Base-by-base conservation (phyloP, 1,284 basidiomycete species). In the Pseudozyma sp. region DNA sequence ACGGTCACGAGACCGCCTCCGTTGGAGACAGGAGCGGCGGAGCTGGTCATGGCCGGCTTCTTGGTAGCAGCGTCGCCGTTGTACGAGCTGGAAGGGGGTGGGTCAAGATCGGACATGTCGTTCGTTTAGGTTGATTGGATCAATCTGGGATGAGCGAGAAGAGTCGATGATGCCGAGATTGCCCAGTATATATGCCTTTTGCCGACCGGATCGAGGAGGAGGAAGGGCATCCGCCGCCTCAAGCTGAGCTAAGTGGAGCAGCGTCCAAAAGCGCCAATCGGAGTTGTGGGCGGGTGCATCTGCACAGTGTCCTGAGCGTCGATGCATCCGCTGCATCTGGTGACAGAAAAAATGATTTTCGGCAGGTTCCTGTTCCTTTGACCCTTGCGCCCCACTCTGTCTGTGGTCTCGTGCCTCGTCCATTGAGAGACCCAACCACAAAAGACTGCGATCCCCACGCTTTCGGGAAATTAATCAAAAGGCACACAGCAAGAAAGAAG, bases 1-100 rank as follows among this genome's bases (percentile, higher is more conserved):
- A 94, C 92, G 19, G 66, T 68, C 19, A 68, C 66, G 10, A 78
- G 64, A 31, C 68, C 68, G 9, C 54, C 61, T 13, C 52, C 35
- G 11, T 48, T 51, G 30, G 54, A 10, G 13, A 43, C 35, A 30
- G 65, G 33, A n/a, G 31, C 48, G 11, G 54, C 31, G 5, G 63
- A 50, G 35, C 52, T 30, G 13, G 43, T 19, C 51, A 65, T 46
- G 29, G 47, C 39, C 1, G 66, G 66, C 50, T 46, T 56, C 52
- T 68, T 68, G 31, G 17, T 13, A 4, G 54, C 30, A 7, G 16
- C 37, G 33, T 54, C 51, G 33, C 55, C 66, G 9, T 58, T 58
- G 24, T 51, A 31, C 35, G 55, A 62, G 43, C 46, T 44, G 5
- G 34, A 39, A 13, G 48, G 55, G 11, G 63, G 55, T 7, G 55